phyloP scores from a whole-genome alignment of 2,329 filamentous ascomycete genomes.

The Immersiporthe knoxdaviesiana region DNA sequence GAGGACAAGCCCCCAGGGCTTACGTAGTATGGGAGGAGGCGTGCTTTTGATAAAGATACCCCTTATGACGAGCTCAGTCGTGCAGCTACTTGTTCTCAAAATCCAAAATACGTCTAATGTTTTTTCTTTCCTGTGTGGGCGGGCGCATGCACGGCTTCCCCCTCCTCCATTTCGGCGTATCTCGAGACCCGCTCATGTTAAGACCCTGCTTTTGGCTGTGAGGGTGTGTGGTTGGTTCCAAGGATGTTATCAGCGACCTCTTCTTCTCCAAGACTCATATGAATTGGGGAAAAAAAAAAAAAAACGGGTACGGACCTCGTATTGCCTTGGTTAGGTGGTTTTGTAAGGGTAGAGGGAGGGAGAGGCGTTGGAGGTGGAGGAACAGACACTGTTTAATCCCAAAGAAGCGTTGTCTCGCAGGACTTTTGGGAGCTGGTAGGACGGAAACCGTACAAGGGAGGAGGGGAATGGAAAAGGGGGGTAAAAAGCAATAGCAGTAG shows the following conservation, averaged over 20 bases:
- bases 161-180: neutral
- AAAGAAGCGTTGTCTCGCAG: too few relatives aligned
- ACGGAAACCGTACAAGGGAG: too few relatives aligned
- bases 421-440: too few relatives aligned
- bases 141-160: too few relatives aligned
- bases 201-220: neutral
- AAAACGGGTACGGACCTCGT: neutral
- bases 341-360: too few relatives aligned
- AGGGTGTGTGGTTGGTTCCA: neutral
- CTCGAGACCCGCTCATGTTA: neutral
- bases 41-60: conserved; percentile 23
- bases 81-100: conserved; percentile 6
- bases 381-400: too few relatives aligned
- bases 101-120: neutral
- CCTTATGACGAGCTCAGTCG: conserved; percentile 15
- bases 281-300: neutral
- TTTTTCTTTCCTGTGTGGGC: neutral
- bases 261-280: neutral
- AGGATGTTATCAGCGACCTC: neutral
- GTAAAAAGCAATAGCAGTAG: too few relatives aligned
- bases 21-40: neutral
- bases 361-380: too few relatives aligned
- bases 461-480: too few relatives aligned
- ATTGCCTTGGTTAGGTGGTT: neutral
- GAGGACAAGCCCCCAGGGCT: neutral